Conservation (phyloP, 2,329 filamentous ascomycete genomes). For the Talaromyces sp. region DNA sequence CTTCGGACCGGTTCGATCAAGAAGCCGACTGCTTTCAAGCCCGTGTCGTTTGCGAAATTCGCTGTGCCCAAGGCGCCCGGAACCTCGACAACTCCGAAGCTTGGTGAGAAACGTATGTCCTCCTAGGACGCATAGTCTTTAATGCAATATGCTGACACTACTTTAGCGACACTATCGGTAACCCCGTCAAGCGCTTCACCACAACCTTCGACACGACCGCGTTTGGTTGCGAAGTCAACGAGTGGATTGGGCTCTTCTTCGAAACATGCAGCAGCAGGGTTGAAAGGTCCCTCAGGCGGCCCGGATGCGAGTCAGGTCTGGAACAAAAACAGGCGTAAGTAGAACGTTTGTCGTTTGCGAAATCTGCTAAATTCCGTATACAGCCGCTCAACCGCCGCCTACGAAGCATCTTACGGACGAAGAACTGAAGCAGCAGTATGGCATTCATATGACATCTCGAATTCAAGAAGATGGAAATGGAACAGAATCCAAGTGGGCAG, state of each 20-base stretch:
- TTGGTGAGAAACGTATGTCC: conserved; percentile 53
- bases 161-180: conserved; percentile 34
- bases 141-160: conserved; percentile 16
- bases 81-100: conserved; percentile 50
- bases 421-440: conserved; percentile 65
- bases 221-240: conserved; percentile 62
- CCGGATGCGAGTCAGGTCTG: conserved; percentile 66
- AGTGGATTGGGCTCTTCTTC: conserved; percentile 50
- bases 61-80: conserved; percentile 60
- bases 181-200: conserved; percentile 35
- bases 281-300: conserved; percentile 47
- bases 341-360: not conserved
- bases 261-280: conserved; percentile 46
- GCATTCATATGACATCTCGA: conserved; percentile 64
- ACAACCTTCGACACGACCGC: conserved; percentile 52
- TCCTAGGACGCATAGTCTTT: not conserved
- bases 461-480: conserved; percentile 60
- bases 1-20: conserved; percentile 53
- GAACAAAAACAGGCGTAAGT: conserved; percentile 64
- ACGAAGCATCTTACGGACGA: conserved; percentile 66
- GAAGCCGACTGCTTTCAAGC: conserved; percentile 61
- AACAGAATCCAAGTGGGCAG: conserved; percentile 65
- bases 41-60: conserved; percentile 64
- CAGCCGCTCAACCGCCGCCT: conserved; percentile 52
- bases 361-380: conserved; percentile 22